Conservation (phyloP, 768 basidiomycete species). For the Amanita pallidorosea region DNA sequence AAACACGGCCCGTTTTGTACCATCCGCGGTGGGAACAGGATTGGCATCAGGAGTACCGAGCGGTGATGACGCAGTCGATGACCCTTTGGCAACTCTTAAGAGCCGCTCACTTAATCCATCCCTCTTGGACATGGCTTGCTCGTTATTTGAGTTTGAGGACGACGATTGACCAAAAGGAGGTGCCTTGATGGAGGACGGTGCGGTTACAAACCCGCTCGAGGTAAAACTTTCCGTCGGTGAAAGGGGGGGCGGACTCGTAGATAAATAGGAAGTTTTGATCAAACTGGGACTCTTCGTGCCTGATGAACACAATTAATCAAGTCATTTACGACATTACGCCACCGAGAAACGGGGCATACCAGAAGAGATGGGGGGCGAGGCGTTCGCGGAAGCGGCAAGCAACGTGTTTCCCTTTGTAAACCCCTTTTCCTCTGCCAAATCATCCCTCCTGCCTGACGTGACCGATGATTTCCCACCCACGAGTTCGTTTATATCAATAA, state of each 20-base stretch:
- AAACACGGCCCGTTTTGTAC: not conserved
- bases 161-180: not conserved
- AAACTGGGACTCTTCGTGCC: not conserved
- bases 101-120: slow-evolving; percentile 33
- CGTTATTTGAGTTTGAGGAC: slow-evolving; percentile 9
- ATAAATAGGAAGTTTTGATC: not conserved
- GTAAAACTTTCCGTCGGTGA: slow-evolving; percentile 4
- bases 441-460: slow-evolving; percentile 14
- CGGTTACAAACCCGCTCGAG: slow-evolving; percentile 3
- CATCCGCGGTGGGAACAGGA: not conserved
- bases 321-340: not conserved
- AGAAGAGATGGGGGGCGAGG: not conserved
- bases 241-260: not conserved
- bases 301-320: not conserved
- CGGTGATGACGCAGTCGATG: not conserved
- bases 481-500: slow-evolving; percentile 41
- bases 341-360: not conserved
- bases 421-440: slow-evolving; percentile 29
- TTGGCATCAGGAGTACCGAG: not conserved
- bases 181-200: slow-evolving; percentile 3
- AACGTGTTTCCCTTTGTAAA: slow-evolving; percentile 12
- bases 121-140: slow-evolving; percentile 14
- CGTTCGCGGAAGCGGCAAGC: slow-evolving; percentile 5
- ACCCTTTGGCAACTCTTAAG: slow-evolving; percentile 25
- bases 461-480: slow-evolving; percentile 16